Base-by-base conservation (phyloP, 2,329 filamentous ascomycete species). In the Nectriaceae sp. region DNA sequence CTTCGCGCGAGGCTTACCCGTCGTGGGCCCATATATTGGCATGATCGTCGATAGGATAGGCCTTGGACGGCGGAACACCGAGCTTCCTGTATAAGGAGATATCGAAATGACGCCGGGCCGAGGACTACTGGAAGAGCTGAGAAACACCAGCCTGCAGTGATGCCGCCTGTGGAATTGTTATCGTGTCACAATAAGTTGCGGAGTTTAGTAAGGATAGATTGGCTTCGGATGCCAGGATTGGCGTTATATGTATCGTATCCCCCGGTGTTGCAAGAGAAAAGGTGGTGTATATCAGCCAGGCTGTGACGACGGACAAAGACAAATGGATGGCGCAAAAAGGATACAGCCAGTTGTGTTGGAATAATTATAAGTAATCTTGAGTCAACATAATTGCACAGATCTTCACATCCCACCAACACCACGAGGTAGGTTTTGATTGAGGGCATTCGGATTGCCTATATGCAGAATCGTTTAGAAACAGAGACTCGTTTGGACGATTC, bases 21-120 rank as follows among this genome's bases (percentile, higher is more conserved):
- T 97, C 6, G 76, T 97, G 5, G 93, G 93, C 3, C 90, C 92
- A 4, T 95, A 92, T 63, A 87, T 97, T 64, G 88, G 89, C 49
- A 74, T 82, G 57, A 78, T 77, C 3, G 77, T 96, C 53, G 89
- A 95, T 65, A 82, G 84, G 58, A 65, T 84, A 55, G 87, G 89
- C 0, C 72, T 89, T 31, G 83, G 83, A 21, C 78, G 85, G 61
- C 81, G 87, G 58, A 92, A 91, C 63, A 81, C 84, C 31, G 89
- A 94, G 64, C 70, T 96, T 61, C 89, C 88, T 39, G 89, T 92
- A 56, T 92, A 73, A 81, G n/a, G 33, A 15, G 33, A 15, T 5
- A 36, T 36, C 13, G 33, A 36, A 16, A n/a, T n/a, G n/a, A n/a
- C n/a, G n/a, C n/a, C n/a, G 26, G 8, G 26, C 26, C 8, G 26